A percentile compares a stretch with the other conserved stretches of the same genome.
Evolutionary conservation across 2,329 filamentous ascomycete genomes (phyloP).

Genomic region (Chalara sp.): DNA sequence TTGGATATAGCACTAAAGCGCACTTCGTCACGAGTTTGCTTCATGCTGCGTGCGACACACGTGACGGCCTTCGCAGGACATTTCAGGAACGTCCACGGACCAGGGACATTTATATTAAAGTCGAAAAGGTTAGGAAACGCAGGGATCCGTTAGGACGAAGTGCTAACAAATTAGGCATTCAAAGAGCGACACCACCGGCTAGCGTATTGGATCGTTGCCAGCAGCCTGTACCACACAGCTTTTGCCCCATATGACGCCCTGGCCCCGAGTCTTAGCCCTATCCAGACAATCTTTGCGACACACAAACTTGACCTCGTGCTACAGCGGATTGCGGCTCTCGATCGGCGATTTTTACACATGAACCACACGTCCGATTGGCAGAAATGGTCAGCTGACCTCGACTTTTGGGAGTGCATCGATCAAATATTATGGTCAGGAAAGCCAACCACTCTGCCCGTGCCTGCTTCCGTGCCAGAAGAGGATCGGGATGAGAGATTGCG

Average conservation of each 20-base stretch:
- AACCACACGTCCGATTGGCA: neutral
- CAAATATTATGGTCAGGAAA: neutral
- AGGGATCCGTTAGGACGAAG: constrained; percentile 1
- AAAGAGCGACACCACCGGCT: constrained; percentile 7
- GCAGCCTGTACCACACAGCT: constrained; percentile 7
- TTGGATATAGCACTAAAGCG: constrained; percentile 13
- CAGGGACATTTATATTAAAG: constrained; percentile 9
- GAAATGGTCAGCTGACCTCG: neutral
- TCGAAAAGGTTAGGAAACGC: constrained; percentile 11
- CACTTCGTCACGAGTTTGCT: constrained; percentile 7
- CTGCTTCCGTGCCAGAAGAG: neutral
- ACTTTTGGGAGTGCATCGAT: neutral
- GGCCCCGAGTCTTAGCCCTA: neutral
- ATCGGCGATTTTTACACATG: neutral
- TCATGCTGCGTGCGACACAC: constrained; percentile 9
- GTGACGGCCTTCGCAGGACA: constrained; percentile 7
- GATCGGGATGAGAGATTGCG: neutral
- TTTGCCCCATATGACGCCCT: constrained; percentile 4
- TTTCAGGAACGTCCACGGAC: constrained; percentile 5
- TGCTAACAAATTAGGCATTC: constrained; percentile 9
- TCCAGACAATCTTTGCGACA: neutral
- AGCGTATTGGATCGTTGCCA: constrained; percentile 13
- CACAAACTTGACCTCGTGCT: neutral
- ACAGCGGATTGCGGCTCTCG: neutral
- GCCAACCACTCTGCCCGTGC: neutral